Conservation (phyloP, 2,329 filamentous ascomycete genomes). For the Exophiala alcalophila region DNA sequence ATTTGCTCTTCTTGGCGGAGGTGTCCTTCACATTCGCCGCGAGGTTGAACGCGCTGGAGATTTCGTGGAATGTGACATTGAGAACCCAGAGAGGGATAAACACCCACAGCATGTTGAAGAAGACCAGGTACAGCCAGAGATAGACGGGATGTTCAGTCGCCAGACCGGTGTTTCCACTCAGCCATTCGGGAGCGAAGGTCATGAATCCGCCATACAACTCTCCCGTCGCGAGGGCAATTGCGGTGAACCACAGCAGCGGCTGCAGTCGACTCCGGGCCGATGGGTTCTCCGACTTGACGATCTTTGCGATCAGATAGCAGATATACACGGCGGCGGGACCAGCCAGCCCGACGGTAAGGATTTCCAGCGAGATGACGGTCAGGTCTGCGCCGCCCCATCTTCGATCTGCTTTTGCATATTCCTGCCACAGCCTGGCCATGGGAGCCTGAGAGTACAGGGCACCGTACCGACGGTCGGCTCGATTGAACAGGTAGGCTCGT, state of each 20-base stretch:
- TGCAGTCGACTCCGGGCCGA: slow-evolving; percentile 30
- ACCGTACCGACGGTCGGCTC: slow-evolving; percentile 56
- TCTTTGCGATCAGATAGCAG: slow-evolving; percentile 50
- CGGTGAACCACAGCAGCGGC: slow-evolving; percentile 54
- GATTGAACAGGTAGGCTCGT: slow-evolving; percentile 52
- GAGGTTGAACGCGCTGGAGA: slow-evolving; percentile 17
- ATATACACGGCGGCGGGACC: slow-evolving; percentile 58
- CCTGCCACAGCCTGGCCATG: slow-evolving; percentile 59
- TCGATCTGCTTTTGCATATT: slow-evolving; percentile 63
- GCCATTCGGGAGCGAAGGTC: slow-evolving; percentile 65
- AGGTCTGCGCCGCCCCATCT: slow-evolving; percentile 60
- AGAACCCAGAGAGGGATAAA: slow-evolving; percentile 54
- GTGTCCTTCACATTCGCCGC: not conserved
- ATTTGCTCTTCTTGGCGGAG: slow-evolving; percentile 15
- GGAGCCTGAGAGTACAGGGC: slow-evolving; percentile 55
- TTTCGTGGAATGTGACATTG: slow-evolving; percentile 18
- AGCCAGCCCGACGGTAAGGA: slow-evolving; percentile 59
- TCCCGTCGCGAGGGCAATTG: slow-evolving; percentile 57
- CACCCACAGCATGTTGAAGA: slow-evolving; percentile 65
- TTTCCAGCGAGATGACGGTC: slow-evolving; percentile 57
- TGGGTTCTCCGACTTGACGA: slow-evolving; percentile 23
- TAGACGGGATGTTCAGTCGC: slow-evolving; percentile 61
- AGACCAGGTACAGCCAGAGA: slow-evolving; percentile 61
- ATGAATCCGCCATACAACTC: slow-evolving; percentile 64
- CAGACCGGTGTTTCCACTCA: slow-evolving; percentile 56